A percentile compares a stretch with the other conserved stretches of the same genome.
Conservation (phyloP, 345 rosid species). For the Leavenworthia alabamica region DNA sequence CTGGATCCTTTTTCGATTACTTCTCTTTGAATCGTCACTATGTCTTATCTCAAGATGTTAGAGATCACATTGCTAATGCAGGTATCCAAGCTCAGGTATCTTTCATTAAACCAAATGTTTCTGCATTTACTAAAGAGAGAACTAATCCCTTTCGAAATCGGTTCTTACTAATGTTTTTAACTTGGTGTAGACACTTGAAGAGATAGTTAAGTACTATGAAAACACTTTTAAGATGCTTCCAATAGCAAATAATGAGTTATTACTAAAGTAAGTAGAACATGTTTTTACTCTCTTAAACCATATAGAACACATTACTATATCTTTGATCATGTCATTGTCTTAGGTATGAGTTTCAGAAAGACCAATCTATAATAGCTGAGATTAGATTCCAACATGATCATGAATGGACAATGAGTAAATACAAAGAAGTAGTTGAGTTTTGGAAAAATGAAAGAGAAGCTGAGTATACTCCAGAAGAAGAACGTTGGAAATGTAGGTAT, state of each 20-base stretch:
- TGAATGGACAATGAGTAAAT: slow-evolving; percentile 47
- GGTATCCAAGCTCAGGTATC: slow-evolving; percentile 61
- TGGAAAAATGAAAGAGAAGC: slow-evolving; percentile 66
- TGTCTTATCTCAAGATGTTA: slow-evolving; percentile 51
- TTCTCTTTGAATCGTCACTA: slow-evolving; percentile 49
- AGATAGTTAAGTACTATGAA: slow-evolving; percentile 45
- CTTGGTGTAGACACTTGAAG: slow-evolving; percentile 60
- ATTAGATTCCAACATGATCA: slow-evolving; percentile 45
- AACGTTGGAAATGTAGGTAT: slow-evolving; percentile 73
- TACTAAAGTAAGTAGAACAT: slow-evolving; percentile 46
- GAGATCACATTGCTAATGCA: slow-evolving; percentile 40
- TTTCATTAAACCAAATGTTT: not conserved
- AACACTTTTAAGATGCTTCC: slow-evolving; percentile 50
- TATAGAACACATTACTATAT: not conserved
- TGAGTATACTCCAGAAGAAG: slow-evolving; percentile 52
- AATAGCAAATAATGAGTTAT: slow-evolving; percentile 38
- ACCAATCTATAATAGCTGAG: slow-evolving; percentile 62
- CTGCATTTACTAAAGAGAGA: not conserved
- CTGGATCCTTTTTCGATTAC: slow-evolving; percentile 40
- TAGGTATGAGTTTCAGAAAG: slow-evolving; percentile 75
- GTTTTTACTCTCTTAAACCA: not conserved
- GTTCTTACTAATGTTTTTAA: not conserved
- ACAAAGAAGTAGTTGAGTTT: slow-evolving; percentile 41
- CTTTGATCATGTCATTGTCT: not conserved
- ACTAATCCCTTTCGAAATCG: not conserved